Evolutionary conservation across 805 yeast species (phyloP).

Genomic region (Candida quercuum): DNA sequence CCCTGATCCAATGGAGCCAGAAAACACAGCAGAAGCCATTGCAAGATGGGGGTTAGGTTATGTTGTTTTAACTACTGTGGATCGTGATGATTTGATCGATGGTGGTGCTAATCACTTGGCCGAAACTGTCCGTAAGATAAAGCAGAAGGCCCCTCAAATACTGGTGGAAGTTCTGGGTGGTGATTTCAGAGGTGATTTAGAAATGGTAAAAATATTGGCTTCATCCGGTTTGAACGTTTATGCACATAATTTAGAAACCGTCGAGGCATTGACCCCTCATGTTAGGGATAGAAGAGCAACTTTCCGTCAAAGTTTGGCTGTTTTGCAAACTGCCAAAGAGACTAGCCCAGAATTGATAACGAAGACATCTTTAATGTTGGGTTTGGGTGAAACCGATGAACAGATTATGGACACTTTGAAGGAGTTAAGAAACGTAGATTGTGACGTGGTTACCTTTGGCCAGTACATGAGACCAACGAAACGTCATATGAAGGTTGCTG

Average conservation of each 20-base stretch:
- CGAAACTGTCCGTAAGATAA: conserved; percentile 79
- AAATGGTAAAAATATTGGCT: conserved; percentile 76
- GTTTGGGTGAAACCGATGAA: conserved; percentile 93
- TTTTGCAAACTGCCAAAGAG: conserved; percentile 75
- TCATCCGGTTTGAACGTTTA: conserved; percentile 87
- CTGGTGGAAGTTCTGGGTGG: conserved; percentile 93
- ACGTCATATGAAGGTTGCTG: conserved; percentile 97
- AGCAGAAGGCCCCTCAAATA: conserved; percentile 83
- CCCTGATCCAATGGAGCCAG: conserved; percentile 95
- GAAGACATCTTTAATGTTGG: conserved; percentile 93
- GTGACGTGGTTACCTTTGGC: conserved; percentile 97
- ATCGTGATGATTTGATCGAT: conserved; percentile 88
- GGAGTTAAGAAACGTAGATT: conserved; percentile 68
- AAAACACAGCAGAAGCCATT: conserved; percentile 95
- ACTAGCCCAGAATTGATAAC: conserved; percentile 73
- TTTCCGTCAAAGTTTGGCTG: conserved; percentile 79
- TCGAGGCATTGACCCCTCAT: conserved; percentile 89
- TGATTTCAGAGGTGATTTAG: conserved; percentile 88
- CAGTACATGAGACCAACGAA: conserved; percentile 99
- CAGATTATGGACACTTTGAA: conserved; percentile 71
- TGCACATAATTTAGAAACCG: conserved; percentile 96
- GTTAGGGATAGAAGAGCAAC: conserved; percentile 97
- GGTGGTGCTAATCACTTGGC: conserved; percentile 93
- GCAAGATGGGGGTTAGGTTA: conserved; percentile 98
- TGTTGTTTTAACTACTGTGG: conserved; percentile 95